These are phyloP conservation scores for Xenoacremonium recifei DNA, from an alignment of 2,329 filamentous ascomycete genomes.

Conservation along the genomic window DNA sequence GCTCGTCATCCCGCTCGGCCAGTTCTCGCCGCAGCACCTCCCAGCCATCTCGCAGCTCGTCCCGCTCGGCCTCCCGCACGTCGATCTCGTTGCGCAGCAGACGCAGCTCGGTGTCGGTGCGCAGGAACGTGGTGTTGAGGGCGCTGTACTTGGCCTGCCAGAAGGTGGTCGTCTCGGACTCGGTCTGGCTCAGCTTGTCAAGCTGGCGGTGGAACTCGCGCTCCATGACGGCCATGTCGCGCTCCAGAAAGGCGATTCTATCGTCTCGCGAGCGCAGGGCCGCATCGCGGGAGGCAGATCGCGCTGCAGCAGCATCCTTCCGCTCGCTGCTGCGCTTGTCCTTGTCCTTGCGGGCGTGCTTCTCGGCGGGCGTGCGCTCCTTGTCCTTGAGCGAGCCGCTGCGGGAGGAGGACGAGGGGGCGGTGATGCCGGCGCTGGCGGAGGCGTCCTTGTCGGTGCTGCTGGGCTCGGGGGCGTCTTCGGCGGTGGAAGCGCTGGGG, in stretches of 20 bases:
- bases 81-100: slow-evolving; percentile 50
- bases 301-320: slow-evolving; percentile 20
- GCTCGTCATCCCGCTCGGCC: slow-evolving; percentile 54
- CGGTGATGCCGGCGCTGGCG: slow-evolving; percentile 32
- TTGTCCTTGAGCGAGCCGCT: slow-evolving; percentile 29
- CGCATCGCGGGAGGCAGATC: slow-evolving; percentile 24
- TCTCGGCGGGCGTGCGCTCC: too few relatives aligned
- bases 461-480: slow-evolving; percentile 24
- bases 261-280: slow-evolving; percentile 47
- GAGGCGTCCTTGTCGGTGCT: slow-evolving; percentile 24
- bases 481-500: slow-evolving; percentile 19
- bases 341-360: too few relatives aligned
- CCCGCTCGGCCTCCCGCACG: slow-evolving; percentile 43
- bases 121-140: slow-evolving; percentile 51
- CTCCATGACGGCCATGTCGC: slow-evolving; percentile 52
- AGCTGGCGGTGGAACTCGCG: slow-evolving; percentile 53
- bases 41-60: slow-evolving; percentile 50
- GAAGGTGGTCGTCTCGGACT: slow-evolving; percentile 54
- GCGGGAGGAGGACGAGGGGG: slow-evolving; percentile 13
- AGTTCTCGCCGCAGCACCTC: slow-evolving; percentile 46
- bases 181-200: slow-evolving; percentile 50
- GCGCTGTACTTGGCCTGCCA: slow-evolving; percentile 57
- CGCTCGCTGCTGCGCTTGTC: slow-evolving; percentile 17
- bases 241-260: slow-evolving; percentile 51
- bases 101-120: slow-evolving; percentile 52